A percentile compares a stretch with the other conserved stretches of the same genome.
phyloP scores from a whole-genome alignment of 2,329 filamentous ascomycete genomes.

The Aspergillus costaricaensis region DNA sequence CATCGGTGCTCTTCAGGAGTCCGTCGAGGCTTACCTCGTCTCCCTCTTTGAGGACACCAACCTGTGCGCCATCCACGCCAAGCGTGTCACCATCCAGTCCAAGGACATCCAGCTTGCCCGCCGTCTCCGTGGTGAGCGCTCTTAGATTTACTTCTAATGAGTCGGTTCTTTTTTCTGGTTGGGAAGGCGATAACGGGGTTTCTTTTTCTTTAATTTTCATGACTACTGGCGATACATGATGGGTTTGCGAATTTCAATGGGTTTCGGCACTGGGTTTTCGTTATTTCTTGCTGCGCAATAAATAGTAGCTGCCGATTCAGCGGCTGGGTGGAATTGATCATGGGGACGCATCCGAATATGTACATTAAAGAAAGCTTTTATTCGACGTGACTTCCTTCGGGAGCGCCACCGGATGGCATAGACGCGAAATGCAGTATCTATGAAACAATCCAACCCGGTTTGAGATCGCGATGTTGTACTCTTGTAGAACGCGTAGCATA shows the following conservation, averaged over 20 bases:
- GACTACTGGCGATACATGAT: constrained; percentile 48
- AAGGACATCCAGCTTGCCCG: constrained; percentile 98
- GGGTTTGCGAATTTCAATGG: constrained; percentile 41
- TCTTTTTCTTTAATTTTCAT: constrained; percentile 36
- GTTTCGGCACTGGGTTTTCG: constrained; percentile 41
- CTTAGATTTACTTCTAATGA: constrained; percentile 55
- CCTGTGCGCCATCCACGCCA: constrained; percentile 97
- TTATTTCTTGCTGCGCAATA: constrained; percentile 33
- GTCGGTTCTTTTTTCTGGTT: constrained; percentile 35
- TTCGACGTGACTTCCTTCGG: constrained; percentile 31
- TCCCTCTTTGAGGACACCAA: constrained; percentile 99
- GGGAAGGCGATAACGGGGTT: constrained; percentile 45
- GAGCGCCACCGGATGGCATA: constrained; percentile 38
- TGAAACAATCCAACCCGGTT: constrained; percentile 24
- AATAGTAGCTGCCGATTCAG: constrained; percentile 33
- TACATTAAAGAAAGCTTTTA: constrained; percentile 36
- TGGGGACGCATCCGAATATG: constrained; percentile 31
- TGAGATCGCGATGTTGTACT: neutral
- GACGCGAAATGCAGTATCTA: constrained; percentile 37
- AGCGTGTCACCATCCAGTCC: constrained; percentile 92
- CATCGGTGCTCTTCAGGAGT: constrained; percentile 96
- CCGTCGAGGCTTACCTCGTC: constrained; percentile 97
- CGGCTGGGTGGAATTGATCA: constrained; percentile 33
- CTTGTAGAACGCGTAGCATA: neutral
- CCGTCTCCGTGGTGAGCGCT: constrained; percentile 90